Conservation (phyloP, 2,329 filamentous ascomycete species). For the Pseudodiploospora longispora region DNA sequence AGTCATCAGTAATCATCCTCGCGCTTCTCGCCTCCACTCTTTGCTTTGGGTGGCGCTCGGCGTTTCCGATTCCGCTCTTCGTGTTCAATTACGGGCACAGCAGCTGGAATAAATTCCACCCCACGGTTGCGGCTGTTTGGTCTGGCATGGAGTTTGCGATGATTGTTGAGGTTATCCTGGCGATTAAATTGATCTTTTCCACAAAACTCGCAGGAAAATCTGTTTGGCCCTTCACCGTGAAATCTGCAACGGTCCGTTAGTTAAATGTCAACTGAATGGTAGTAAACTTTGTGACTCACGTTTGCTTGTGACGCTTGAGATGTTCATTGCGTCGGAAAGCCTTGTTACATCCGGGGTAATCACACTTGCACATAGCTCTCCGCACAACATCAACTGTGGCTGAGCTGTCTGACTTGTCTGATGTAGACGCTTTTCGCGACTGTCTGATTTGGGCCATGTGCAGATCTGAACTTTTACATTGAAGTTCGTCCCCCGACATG, state of each 20-base stretch:
- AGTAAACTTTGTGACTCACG: conserved; percentile 30
- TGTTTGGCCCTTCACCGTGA: conserved; percentile 31
- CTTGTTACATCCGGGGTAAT: conserved; percentile 38
- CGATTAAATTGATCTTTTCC: conserved; percentile 34
- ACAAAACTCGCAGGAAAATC: conserved; percentile 34
- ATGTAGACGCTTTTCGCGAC: conserved; percentile 18
- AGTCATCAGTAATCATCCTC: conserved; percentile 19
- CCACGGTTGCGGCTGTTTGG: conserved; percentile 32
- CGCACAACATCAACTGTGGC: conserved; percentile 27
- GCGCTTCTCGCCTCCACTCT: conserved; percentile 23
- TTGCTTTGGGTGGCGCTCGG: conserved; percentile 29
- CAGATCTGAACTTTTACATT: conserved; percentile 36
- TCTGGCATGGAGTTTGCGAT: conserved; percentile 32
- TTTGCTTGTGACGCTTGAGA: conserved; percentile 45
- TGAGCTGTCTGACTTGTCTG: conserved; percentile 18
- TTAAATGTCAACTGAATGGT: neutral
- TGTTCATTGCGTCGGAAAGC: conserved; percentile 47
- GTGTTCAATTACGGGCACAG: conserved; percentile 31
- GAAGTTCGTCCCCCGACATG: conserved; percentile 33
- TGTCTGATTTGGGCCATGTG: conserved; percentile 32
- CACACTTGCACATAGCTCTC: conserved; percentile 37
- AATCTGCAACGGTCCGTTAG: conserved; percentile 15
- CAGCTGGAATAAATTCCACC: conserved; percentile 31
- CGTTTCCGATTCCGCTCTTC: conserved; percentile 33
- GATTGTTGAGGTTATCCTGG: conserved; percentile 34